Evolutionary conservation across 768 basidiomycete genomes (phyloP), one percentile per base, ranked within the genome.

Genomic region (Tricholoma matsutake): DNA sequence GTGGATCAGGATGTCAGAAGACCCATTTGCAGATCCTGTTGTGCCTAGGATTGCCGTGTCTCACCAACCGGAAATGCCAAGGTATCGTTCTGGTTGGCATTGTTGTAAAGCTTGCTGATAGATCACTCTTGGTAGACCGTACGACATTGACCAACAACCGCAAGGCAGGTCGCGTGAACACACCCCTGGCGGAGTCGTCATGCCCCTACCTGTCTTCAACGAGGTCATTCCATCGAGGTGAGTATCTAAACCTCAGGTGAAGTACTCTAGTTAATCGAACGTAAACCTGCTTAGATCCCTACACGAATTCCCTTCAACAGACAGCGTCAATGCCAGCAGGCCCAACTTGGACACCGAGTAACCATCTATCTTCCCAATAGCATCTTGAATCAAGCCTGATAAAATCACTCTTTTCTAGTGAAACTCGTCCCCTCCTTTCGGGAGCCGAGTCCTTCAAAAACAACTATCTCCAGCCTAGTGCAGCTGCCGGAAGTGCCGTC

Each of bases 361-460:
- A 31, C 73, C 18, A 10, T 49, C 35, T 10, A 7, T 16, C 34
- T 13, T 14, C n/a, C 22, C 8, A 25, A 25, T 25, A 25, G n/a
- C n/a, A n/a, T n/a, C n/a, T n/a, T n/a, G n/a, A n/a, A n/a, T n/a
- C n/a, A n/a, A n/a, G n/a, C n/a, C 56, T 61, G 31, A 34, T 4
- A 31, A 53, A 31, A 59, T 20, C 29, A 43, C 7, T 20, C 9
- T 41, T n/a, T n/a, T 10, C 13, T 60, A 87, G 86, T 63, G 86
- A 87, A 73, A 76, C 77, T 0, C 77, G 73, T 11, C 86, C 86
- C 2, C 76, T 87, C 10, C 77, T 86, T 9, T 75, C 75, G 16
- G 69, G 72, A 10, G 72, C 74, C 0, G 60, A 71, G 2, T 75
- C 76, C 0, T 71, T 73, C 3, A 66, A 64, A 31, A 57, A 60